Evolutionary conservation across 805 yeast genomes (phyloP).

Genomic region (Groenewaldozyma salmanticensis): DNA sequence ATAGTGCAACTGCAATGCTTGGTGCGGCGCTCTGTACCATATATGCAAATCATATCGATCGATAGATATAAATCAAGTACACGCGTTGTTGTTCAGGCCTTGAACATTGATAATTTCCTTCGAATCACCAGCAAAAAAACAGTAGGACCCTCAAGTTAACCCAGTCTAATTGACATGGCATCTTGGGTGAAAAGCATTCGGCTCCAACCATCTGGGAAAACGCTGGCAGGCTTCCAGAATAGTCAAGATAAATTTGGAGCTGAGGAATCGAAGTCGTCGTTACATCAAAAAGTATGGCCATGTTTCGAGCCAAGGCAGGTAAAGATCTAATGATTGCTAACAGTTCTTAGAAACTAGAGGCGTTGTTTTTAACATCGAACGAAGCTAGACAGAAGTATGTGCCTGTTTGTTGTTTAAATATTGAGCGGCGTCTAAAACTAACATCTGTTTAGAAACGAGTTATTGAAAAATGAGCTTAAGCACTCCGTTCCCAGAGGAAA

Average conservation of each 20-base stretch:
- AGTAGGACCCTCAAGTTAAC: too few species aligned
- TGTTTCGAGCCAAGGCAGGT: neutral
- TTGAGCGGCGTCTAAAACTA: neutral
- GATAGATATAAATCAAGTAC: too few species aligned
- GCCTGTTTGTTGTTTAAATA: neutral
- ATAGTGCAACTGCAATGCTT: too few species aligned
- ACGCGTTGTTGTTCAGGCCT: too few species aligned
- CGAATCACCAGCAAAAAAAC: too few species aligned
- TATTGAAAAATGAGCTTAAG: constrained; percentile 3
- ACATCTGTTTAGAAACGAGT: constrained; percentile 6
- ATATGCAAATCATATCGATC: neutral
- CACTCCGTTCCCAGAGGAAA: constrained; percentile 11
- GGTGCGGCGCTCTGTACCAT: too few species aligned
- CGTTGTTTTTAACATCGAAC: constrained; percentile 10
- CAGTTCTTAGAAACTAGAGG: constrained; percentile 9
- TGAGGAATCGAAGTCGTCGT: constrained; percentile 10
- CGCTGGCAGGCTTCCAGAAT: constrained; percentile 5
- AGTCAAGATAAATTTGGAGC: constrained; percentile 12
- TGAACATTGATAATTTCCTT: too few species aligned
- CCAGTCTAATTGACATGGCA: too few species aligned
- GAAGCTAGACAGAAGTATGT: constrained; percentile 12
- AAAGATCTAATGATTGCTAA: too few species aligned
- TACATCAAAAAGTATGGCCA: constrained; percentile 5
- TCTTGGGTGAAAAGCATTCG: neutral
- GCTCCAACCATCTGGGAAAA: neutral